These are phyloP conservation scores for Chlamydomonas sp. DNA, from an alignment of 139 green algal species.

Conservation along the genomic window DNA sequence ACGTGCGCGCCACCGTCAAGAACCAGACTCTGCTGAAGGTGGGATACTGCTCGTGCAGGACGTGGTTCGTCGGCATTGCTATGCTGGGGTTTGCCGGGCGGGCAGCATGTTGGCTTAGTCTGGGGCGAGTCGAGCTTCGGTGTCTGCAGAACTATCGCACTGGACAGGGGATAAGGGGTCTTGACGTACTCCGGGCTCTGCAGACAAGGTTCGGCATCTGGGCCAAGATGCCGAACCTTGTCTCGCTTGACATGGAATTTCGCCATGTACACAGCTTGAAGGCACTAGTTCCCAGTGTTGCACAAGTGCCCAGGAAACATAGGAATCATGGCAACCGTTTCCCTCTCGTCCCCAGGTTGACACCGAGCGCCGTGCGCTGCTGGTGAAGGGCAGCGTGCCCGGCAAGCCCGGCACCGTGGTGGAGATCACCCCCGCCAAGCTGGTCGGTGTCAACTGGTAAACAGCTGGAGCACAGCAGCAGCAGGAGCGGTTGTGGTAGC, in stretches of 20 bases:
- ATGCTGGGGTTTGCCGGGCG: too few species aligned
- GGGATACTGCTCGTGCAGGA: neutral
- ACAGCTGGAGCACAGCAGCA: neutral
- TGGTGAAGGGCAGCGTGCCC: constrained; percentile 94
- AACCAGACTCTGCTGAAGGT: constrained; percentile 78
- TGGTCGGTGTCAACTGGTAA: constrained; percentile 73
- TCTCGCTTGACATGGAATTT: too few species aligned
- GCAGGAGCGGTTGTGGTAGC: neutral
- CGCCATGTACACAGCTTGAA: constrained; percentile 24
- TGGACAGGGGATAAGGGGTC: too few species aligned
- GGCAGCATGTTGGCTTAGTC: too few species aligned
- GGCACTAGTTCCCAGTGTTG: constrained; percentile 64
- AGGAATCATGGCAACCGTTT: neutral
- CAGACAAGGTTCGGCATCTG: too few species aligned
- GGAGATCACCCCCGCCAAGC: constrained; percentile 86
- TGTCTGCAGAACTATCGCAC: too few species aligned
- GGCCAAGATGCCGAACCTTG: too few species aligned
- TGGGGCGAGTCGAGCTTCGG: too few species aligned
- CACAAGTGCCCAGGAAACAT: neutral
- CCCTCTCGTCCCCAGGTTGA: constrained; percentile 15
- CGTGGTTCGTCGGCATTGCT: too few species aligned
- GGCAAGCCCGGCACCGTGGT: constrained; percentile 96
- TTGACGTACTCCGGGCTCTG: too few species aligned
- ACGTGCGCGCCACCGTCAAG: constrained; percentile 81
- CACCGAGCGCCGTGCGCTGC: constrained; percentile 71